Evolutionary conservation across 192 early-diverging fungal species (phyloP), one percentile per base, ranked within the genome.

Genomic region (Umbelopsis sp.): DNA sequence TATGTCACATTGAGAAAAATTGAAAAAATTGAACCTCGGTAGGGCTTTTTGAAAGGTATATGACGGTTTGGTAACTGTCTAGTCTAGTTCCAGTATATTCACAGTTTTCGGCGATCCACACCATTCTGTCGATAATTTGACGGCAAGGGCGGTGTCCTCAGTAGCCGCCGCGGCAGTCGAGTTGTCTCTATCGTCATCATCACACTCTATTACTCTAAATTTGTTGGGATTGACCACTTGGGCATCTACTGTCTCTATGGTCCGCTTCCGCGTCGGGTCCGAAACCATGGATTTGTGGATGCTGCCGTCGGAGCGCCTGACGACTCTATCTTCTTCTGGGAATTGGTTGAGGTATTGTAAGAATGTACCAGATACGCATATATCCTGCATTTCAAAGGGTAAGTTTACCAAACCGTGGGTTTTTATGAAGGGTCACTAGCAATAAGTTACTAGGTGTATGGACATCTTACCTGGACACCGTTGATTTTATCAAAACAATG

Each of bases 201-300:
- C 56, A 34, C 56, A 62, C 14, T 62, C 56, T 14, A 62, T 62
- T 2, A 62, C 56, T 62, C 56, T 62, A n/a, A 34, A 62, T 62
- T 62, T 62, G 56, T 62, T 62, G 29, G 56, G 56, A 34, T 62
- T 31, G 26, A 12, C 32, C 7, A 14, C 31, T 36, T 62, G 29
- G 31, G n/a, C 29, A 22, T 62, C 29, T 20, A 0, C 20, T 49
- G 56, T 29, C 14, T 34, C 56, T 62, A 32, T 22, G 0, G 56
- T 29, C 31, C 56, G 10, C 14, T 62, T 62, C 3, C 56, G 26
- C 47, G 47, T 49, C 47, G 10, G 47, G 0, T 20, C 14, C 2
- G 56, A 62, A 1, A 26, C 26, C 31, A 62, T 29, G 2, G 56
- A 11, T 32, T 62, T 32, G 26, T 14, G 26, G 3, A 62, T 12